Evolutionary conservation across 371 early-diverging fungal genomes (phyloP).

Genomic region (Chytridium lagenaria): DNA sequence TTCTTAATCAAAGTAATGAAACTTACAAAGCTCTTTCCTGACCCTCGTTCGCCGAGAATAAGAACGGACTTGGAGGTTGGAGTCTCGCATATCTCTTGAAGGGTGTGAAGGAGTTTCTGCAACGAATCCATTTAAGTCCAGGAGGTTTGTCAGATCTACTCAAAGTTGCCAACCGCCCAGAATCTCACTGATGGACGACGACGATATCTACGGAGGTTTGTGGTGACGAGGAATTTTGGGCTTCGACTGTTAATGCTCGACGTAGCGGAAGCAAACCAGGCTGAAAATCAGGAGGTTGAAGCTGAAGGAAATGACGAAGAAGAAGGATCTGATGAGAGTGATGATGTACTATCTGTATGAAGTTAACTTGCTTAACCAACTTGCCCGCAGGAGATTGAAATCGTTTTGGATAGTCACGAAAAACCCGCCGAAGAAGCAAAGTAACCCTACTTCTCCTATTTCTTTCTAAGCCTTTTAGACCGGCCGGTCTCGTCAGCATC

Average conservation of each 20-base stretch:
- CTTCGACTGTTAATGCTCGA: too few species aligned
- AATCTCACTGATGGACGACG: too few species aligned
- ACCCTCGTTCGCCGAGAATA: not conserved
- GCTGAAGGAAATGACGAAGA: not conserved
- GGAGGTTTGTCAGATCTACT: too few species aligned
- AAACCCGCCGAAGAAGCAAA: not conserved
- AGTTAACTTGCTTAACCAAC: not conserved
- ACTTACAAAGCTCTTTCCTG: not conserved
- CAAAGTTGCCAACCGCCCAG: too few species aligned
- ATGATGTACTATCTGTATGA: not conserved
- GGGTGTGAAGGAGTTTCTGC: not conserved
- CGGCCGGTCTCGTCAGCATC: not conserved
- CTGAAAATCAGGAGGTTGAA: not conserved
- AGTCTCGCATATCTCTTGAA: not conserved
- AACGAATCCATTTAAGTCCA: not conserved
- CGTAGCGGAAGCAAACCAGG: too few species aligned
- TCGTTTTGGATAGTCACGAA: conserved; percentile 2
- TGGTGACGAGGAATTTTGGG: too few species aligned
- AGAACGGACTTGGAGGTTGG: conserved; percentile 1
- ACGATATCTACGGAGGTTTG: too few species aligned
- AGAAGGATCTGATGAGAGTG: not conserved
- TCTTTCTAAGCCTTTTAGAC: not conserved
- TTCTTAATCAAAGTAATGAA: not conserved
- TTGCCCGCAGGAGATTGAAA: conserved; percentile 4
- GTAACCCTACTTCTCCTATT: not conserved